Percentiles rank a stretch among this genome's conserved stretches.
Evolutionary conservation across 805 yeast genomes (phyloP).

Genomic region (Myxozyma monticola): DNA sequence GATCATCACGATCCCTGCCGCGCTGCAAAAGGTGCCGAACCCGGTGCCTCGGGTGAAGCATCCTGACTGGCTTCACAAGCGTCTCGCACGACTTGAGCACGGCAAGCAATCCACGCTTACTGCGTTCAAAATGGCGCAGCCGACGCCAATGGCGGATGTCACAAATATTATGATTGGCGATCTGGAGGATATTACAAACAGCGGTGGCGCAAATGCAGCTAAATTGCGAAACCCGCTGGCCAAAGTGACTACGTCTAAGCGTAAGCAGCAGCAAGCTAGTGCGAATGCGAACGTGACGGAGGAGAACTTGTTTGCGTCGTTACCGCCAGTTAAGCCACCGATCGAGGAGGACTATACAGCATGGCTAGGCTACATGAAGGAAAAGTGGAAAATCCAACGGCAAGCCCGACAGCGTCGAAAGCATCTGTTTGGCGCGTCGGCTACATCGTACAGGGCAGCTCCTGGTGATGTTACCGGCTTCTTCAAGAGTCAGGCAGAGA

Average conservation of each 20-base stretch:
- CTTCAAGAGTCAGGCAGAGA: conserved; percentile 74
- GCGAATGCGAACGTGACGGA: conserved; percentile 31
- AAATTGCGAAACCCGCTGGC: conserved; percentile 37
- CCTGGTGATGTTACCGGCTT: conserved; percentile 61
- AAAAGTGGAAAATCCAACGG: conserved; percentile 83
- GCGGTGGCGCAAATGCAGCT: conserved; percentile 14
- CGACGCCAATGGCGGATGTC: conserved; percentile 44
- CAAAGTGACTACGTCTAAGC: conserved; percentile 41
- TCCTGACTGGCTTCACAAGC: conserved; percentile 86
- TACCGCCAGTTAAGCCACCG: conserved; percentile 38
- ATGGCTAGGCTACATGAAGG: conserved; percentile 69
- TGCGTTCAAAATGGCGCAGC: conserved; percentile 51
- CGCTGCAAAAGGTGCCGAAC: conserved; percentile 78
- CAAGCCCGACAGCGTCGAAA: conserved; percentile 69
- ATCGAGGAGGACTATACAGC: conserved; percentile 43
- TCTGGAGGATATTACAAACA: conserved; percentile 31
- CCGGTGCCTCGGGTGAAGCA: conserved; percentile 95
- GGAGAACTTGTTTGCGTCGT: conserved; percentile 50
- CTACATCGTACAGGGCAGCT: conserved; percentile 43
- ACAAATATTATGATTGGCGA: conserved; percentile 35
- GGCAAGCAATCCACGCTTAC: conserved; percentile 62
- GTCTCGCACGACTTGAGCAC: conserved; percentile 52
- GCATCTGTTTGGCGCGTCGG: conserved; percentile 72
- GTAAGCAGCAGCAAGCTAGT: conserved; percentile 38
- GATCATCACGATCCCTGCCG: conserved; percentile 96